Evolutionary conservation across 306 rosid species (phyloP).

Genomic region (Ammopiptanthus mongolicus): DNA sequence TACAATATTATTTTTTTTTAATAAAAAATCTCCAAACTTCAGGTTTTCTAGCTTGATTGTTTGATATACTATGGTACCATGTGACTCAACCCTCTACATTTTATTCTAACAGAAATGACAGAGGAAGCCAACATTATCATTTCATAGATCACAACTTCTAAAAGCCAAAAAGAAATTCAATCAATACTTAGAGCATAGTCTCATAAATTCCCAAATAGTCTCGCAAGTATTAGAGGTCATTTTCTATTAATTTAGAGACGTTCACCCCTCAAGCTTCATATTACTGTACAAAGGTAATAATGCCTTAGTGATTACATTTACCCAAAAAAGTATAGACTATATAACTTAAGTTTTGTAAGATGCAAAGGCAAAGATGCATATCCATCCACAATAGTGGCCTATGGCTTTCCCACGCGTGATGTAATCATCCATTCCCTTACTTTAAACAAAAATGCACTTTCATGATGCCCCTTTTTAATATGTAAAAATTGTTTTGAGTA

Average conservation of each 20-base stretch:
- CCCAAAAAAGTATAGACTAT: not conserved
- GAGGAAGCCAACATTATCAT: not conserved
- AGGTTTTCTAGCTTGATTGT: too few relatives aligned
- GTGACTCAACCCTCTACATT: too few relatives aligned
- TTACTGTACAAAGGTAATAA: not conserved
- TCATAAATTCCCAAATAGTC: not conserved
- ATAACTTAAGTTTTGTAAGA: not conserved
- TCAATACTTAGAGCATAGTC: not conserved
- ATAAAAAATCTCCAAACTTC: too few relatives aligned
- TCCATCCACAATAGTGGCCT: not conserved
- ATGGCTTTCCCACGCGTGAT: constrained; percentile 26
- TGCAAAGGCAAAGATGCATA: not conserved
- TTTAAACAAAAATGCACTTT: constrained; percentile 1
- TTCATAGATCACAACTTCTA: not conserved
- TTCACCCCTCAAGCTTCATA: not conserved
- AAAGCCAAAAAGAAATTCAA: not conserved
- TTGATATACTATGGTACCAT: too few relatives aligned
- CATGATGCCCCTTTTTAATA: constrained; percentile 5
- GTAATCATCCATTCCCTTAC: constrained; percentile 5
- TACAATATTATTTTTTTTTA: too few relatives aligned
- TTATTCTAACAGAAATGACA: not conserved
- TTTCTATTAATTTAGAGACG: not conserved
- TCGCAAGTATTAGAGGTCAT: not conserved
- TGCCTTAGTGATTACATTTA: not conserved
- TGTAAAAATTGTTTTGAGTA: too few relatives aligned